Evolutionary conservation across 352 stramenopile species (phyloP).

Genomic region (Pythium pectinolyticum): DNA sequence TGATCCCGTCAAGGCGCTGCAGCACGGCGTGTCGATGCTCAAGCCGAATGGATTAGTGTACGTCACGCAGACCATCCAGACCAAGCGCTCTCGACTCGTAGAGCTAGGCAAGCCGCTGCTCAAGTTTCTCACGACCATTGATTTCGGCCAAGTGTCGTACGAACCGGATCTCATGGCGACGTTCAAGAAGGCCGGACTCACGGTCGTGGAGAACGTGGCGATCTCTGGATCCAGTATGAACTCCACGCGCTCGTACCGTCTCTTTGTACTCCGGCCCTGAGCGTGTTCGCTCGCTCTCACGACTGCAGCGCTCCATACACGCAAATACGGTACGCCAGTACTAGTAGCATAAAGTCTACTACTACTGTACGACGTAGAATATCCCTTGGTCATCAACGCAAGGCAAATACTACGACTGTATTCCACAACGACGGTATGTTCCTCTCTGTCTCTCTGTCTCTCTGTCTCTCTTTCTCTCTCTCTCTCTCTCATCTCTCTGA

Average conservation of each 20-base stretch:
- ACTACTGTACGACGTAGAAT: neutral
- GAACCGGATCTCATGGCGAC: constrained; percentile 68
- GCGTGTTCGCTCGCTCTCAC: neutral
- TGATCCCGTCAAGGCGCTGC: constrained; percentile 79
- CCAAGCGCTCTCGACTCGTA: constrained; percentile 55
- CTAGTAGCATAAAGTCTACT: neutral
- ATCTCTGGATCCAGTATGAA: constrained; percentile 59
- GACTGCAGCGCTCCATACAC: neutral
- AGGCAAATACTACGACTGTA: too few species aligned
- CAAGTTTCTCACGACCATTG: constrained; percentile 92
- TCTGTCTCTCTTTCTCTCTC: too few species aligned
- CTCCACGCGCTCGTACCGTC: constrained; percentile 65
- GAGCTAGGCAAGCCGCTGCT: constrained; percentile 87
- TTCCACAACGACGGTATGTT: neutral
- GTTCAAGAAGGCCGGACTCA: constrained; percentile 66
- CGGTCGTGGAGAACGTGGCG: constrained; percentile 49
- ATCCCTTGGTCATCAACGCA: too few species aligned
- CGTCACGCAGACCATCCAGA: constrained; percentile 93
- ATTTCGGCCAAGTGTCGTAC: constrained; percentile 90
- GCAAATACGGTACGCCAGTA: neutral
- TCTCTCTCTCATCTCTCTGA: too few species aligned
- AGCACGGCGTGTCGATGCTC: constrained; percentile 63
- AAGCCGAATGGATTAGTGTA: constrained; percentile 68
- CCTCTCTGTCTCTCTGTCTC: neutral
- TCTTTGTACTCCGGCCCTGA: constrained; percentile 59